Conservation (phyloP, 106 monocot genomes). For the Posidonia australis region DNA sequence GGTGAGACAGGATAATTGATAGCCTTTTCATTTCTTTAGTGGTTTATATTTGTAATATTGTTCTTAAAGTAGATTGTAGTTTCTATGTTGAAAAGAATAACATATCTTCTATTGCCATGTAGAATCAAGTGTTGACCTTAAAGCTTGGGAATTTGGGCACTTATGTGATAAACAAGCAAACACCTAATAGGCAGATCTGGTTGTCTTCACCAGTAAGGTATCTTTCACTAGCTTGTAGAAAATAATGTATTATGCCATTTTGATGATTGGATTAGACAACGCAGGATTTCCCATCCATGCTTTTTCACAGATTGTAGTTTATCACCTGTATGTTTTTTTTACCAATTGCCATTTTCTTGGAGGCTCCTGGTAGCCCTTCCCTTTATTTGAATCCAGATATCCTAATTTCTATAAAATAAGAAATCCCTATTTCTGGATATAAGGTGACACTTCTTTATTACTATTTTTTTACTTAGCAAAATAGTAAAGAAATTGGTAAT, state of each 20-base stretch:
- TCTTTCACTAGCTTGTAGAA: neutral
- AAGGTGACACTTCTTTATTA: too few species aligned
- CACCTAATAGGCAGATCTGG: constrained; percentile 97
- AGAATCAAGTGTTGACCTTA: constrained; percentile 94
- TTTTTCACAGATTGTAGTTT: too few species aligned
- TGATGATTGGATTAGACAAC: too few species aligned
- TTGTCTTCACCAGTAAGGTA: constrained; percentile 97
- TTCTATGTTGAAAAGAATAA: neutral
- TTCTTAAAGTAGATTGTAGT: neutral
- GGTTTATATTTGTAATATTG: neutral
- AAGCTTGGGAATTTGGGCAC: constrained; percentile 78
- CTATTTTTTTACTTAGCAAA: too few species aligned
- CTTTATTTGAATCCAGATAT: too few species aligned
- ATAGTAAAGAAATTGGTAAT: too few species aligned
- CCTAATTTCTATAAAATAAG: too few species aligned
- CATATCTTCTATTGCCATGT: constrained; percentile 9
- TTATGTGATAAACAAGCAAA: constrained; percentile 97
- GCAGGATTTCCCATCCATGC: too few species aligned
- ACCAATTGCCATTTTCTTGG: too few species aligned
- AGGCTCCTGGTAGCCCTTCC: too few species aligned
- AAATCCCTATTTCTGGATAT: too few species aligned
- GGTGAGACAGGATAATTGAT: constrained; percentile 32
- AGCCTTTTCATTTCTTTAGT: neutral
- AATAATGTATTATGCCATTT: neutral
- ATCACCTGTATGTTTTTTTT: too few species aligned